Evolutionary conservation across 805 yeast species (phyloP), one percentile per base, ranked within the genome.

Genomic region (Cyberlindnera samutprakarnensis): DNA sequence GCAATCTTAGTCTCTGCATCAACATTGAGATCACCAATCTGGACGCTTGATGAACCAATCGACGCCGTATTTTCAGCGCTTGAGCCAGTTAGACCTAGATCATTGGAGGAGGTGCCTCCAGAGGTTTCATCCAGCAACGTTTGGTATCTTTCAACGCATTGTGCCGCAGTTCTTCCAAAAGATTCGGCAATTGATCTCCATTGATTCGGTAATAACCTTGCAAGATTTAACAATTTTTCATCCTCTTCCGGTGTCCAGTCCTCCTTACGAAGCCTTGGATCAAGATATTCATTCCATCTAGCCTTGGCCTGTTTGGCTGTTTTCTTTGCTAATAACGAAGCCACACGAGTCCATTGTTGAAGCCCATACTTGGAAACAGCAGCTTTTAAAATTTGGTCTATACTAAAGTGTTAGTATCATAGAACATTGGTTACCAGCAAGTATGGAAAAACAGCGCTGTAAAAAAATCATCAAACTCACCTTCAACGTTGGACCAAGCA

Each of bases 281-380:
- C 80, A 23, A 90, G 60, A 73, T 80, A 87, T 49, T 90, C 96
- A 30, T 64, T 66, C 98, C 98, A 90, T 42, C 97, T 64, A 2
- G 94, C 83, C 49, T 87, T 85, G 40, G 94, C 90, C 53, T 92
- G 97, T 49, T 76, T 78, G 5, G 96, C 94, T 2, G 87, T 78
- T 56, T 90, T 90, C 52, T 82, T 75, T 6, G 85, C 78, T 22
- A 90, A 60, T 27, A 90, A 64, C 1, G 96, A 86, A 1, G 95
- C 82, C 5, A 90, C 90, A 31, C 96, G 71, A 11, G 92, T 70
- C 98, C 98, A 90, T 49, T 92, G 96, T 45, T 84, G 87, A 14
- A 87, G 63, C 0, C 98, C 98, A 55, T 90, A 90, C 51, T 90
- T 92, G 24, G 92, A 72, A 2, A 92, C 83, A 2, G 96, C 96